Evolutionary conservation across 2,329 filamentous ascomycete species (phyloP).

Genomic region (Talaromyces sp.): DNA sequence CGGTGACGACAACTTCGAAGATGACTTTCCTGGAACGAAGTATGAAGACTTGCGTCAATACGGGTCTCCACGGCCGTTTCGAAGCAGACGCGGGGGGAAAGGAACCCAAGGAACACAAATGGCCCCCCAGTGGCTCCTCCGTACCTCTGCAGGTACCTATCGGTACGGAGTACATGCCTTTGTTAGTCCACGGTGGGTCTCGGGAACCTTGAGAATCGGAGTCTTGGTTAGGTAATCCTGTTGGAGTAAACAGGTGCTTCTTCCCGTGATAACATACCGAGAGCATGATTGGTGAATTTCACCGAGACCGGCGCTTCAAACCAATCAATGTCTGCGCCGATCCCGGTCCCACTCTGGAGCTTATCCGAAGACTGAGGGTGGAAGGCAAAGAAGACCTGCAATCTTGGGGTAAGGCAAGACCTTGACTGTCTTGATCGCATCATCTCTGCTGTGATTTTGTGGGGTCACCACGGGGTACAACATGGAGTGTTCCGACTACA

Average conservation of each 20-base stretch:
- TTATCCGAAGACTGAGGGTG: conserved; percentile 1
- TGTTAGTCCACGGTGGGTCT: no score
- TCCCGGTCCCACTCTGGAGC: conserved; percentile 4
- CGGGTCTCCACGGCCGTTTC: background rate
- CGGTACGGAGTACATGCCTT: no score
- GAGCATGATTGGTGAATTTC: conserved; percentile 8
- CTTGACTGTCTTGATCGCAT: background rate
- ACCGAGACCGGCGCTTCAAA: conserved; percentile 15
- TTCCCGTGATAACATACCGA: conserved; percentile 16
- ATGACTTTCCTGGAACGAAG: conserved; percentile 18
- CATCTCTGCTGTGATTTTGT: no score
- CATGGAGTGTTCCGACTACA: no score
- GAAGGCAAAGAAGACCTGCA: background rate
- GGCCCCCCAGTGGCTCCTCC: no score
- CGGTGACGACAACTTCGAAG: conserved; percentile 19
- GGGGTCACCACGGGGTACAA: no score
- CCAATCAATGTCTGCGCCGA: conserved; percentile 12
- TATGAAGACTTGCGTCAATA: background rate
- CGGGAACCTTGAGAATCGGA: background rate
- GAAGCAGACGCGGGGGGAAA: background rate
- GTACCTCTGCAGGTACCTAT: no score
- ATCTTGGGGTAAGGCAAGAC: conserved; percentile 7
- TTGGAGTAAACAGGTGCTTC: conserved; percentile 1
- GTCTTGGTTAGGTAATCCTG: conserved; percentile 24
- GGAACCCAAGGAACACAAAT: no score